A percentile compares a stretch with the other conserved stretches of the same genome.
Evolutionary conservation across 768 basidiomycete genomes (phyloP).

Genomic region (Termitomyces heimii): DNA sequence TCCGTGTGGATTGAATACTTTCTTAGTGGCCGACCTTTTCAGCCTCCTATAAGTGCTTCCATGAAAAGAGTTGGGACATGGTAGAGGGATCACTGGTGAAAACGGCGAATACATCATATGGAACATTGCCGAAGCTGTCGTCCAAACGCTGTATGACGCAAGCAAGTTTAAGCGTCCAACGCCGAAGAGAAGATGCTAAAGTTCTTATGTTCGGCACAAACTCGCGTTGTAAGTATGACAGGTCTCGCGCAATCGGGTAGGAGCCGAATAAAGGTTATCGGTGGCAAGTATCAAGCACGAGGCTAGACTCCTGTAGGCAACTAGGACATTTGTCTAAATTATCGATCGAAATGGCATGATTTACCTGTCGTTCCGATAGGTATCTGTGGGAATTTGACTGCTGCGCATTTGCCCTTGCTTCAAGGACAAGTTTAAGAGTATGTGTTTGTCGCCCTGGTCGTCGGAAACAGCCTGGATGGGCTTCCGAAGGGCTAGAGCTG

Average conservation of each 20-base stretch:
- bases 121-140: conserved; percentile 30
- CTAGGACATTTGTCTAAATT: background rate
- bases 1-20: background rate
- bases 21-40: conserved; percentile 39
- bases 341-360: background rate
- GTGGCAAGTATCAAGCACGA: conserved; percentile 34
- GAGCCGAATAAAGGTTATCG: conserved; percentile 39
- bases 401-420: background rate
- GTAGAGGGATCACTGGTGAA: conserved; percentile 41
- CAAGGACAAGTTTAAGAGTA: background rate
- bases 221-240: conserved; percentile 36
- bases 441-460: background rate
- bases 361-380: background rate
- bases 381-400: background rate
- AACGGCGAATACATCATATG: conserved; percentile 38
- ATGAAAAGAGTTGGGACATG: conserved; percentile 29
- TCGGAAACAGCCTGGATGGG: background rate
- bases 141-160: conserved; percentile 25
- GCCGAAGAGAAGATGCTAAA: conserved; percentile 32
- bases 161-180: conserved; percentile 28
- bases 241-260: conserved; percentile 44
- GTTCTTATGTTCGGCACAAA: conserved; percentile 38
- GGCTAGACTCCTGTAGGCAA: background rate
- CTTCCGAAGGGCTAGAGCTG: background rate
- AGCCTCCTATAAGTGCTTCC: conserved; percentile 28